phyloP scores from a whole-genome alignment of 768 basidiomycete genomes.

The Cystofilobasidium bisporidii region DNA sequence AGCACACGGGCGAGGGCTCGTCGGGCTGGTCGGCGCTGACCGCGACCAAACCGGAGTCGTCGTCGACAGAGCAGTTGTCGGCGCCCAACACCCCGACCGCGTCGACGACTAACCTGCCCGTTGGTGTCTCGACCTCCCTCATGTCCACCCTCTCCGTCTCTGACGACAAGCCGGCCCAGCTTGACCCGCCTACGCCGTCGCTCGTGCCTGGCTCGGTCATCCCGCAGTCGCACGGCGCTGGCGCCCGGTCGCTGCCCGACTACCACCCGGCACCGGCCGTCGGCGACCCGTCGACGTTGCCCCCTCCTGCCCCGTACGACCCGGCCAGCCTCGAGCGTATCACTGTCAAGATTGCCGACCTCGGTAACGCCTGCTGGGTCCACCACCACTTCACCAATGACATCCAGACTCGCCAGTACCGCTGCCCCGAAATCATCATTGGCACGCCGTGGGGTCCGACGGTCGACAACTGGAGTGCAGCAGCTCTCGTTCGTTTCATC shows the following conservation, averaged over 20 bases:
- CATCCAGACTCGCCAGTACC: constrained; percentile 83
- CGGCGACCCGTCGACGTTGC: constrained; percentile 44
- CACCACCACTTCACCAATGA: constrained; percentile 90
- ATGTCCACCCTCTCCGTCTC: constrained; percentile 26
- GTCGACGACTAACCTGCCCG: constrained; percentile 33
- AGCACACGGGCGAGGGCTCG: constrained; percentile 1
- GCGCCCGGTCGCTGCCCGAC: constrained; percentile 28
- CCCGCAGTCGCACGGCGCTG: constrained; percentile 30
- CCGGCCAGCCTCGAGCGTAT: constrained; percentile 53
- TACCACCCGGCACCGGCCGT: constrained; percentile 37
- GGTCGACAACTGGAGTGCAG: constrained; percentile 93
- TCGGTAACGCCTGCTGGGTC: constrained; percentile 94
- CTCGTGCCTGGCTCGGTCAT: constrained; percentile 14
- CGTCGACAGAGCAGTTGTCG: constrained; percentile 7
- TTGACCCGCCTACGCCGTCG: constrained; percentile 6
- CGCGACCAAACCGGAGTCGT: background rate
- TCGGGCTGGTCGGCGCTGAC: constrained; percentile 53
- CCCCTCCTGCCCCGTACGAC: constrained; percentile 36
- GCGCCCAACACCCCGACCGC: constrained; percentile 19
- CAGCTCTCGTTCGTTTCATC: constrained; percentile 71
- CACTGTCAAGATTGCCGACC: constrained; percentile 96
- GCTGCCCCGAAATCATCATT: constrained; percentile 93
- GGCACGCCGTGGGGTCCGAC: constrained; percentile 93
- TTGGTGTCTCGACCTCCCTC: constrained; percentile 36
- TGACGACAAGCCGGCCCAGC: background rate